Percentiles rank a stretch among this genome's conserved stretches.
These are phyloP conservation scores for Atalantia buxifolia DNA, from an alignment of 345 rosid species.

Conservation along the genomic window DNA sequence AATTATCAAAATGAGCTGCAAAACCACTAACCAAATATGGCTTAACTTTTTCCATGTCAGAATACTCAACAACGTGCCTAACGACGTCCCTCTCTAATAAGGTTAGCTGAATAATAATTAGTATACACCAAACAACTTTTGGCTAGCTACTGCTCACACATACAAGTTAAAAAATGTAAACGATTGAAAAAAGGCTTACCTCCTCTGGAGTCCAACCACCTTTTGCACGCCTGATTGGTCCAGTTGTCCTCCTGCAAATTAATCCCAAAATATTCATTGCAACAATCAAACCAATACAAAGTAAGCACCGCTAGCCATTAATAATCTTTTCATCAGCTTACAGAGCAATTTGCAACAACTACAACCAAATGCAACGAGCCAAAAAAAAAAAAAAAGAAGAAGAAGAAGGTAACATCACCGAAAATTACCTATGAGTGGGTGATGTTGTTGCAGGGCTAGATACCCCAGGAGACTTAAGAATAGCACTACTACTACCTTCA, in stretches of 20 bases:
- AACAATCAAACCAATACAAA: slow-evolving; percentile 8
- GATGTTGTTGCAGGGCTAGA: slow-evolving; percentile 70
- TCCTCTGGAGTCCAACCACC: slow-evolving; percentile 99
- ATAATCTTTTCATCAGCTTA: neutral
- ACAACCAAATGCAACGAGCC: neutral
- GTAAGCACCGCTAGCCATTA: neutral
- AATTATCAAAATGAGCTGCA: neutral
- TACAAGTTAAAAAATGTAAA: slow-evolving; percentile 2
- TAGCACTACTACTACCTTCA: slow-evolving; percentile 67
- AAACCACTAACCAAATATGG: neutral
- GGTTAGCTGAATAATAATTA: neutral
- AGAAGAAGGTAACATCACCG: neutral
- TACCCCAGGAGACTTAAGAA: slow-evolving; percentile 61
- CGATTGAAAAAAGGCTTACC: slow-evolving; percentile 31
- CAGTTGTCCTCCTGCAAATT: slow-evolving; percentile 79
- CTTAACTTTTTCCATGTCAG: neutral
- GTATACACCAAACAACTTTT: neutral
- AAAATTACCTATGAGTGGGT: slow-evolving; percentile 52
- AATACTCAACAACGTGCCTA: neutral
- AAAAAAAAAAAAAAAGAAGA: neutral
- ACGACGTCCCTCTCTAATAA: neutral
- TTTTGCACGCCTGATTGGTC: slow-evolving; percentile 95
- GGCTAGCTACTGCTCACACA: neutral
- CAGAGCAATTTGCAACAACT: neutral
- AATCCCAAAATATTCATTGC: slow-evolving; percentile 6